Conservation (phyloP, 768 basidiomycete species). For the Saitozyma podzolica region DNA sequence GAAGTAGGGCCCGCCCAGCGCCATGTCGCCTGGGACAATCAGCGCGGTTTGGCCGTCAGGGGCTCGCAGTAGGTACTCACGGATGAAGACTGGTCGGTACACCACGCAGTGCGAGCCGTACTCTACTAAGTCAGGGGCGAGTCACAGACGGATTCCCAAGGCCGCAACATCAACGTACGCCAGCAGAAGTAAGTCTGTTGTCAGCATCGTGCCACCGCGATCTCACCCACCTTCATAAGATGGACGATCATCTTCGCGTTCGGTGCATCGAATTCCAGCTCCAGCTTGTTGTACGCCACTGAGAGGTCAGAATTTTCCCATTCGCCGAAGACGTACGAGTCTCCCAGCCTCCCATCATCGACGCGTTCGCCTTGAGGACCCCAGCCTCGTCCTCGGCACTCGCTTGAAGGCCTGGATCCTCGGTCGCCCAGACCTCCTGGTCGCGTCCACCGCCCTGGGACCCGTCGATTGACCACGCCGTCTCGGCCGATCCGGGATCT, state of each 20-base stretch:
- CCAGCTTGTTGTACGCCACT: slow-evolving; percentile 25
- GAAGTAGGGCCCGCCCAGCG: slow-evolving; percentile 27
- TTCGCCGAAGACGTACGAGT: slow-evolving; percentile 8
- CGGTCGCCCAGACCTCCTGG: slow-evolving; percentile 20
- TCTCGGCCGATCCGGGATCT: background rate
- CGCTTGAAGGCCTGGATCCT: slow-evolving; percentile 3
- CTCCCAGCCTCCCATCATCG: slow-evolving; percentile 22
- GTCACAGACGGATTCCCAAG: too few species aligned
- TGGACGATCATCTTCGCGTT: slow-evolving; percentile 21
- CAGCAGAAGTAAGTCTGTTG: slow-evolving; percentile 23
- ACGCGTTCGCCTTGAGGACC: slow-evolving; percentile 18
- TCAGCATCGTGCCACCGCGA: background rate
- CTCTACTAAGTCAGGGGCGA: slow-evolving; percentile 6
- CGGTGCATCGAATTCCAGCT: slow-evolving; percentile 13
- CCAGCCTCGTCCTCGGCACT: slow-evolving; percentile 10
- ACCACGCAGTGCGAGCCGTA: slow-evolving; percentile 28
- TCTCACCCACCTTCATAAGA: slow-evolving; percentile 20
- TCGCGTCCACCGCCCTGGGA: slow-evolving; percentile 2
- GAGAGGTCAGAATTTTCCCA: background rate
- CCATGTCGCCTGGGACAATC: slow-evolving; percentile 21
- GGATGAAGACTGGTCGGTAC: slow-evolving; percentile 27
- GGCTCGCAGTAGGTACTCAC: slow-evolving; percentile 6
- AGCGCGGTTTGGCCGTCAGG: background rate
- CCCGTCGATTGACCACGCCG: background rate
- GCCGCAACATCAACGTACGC: slow-evolving; percentile 9